Evolutionary conservation across 2,329 filamentous ascomycete genomes (phyloP).

Genomic region (Cadophora malorum): DNA sequence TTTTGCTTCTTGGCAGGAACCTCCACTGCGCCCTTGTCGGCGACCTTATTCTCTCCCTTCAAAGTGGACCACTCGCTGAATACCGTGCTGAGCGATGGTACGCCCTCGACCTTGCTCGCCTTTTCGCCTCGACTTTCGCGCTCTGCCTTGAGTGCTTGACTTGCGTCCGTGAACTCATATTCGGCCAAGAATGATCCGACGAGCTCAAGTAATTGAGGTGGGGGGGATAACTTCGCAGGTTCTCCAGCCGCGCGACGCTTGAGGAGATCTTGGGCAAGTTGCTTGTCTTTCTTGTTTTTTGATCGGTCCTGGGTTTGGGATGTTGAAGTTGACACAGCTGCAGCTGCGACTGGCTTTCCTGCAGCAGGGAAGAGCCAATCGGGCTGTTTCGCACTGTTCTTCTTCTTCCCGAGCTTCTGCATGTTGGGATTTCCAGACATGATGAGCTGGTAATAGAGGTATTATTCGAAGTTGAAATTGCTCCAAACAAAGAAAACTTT

Average conservation of each 20-base stretch:
- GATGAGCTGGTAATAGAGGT: constrained; percentile 24
- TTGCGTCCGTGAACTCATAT: constrained; percentile 67
- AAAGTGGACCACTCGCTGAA: constrained; percentile 49
- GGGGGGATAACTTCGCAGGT: constrained; percentile 49
- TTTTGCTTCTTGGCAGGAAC: constrained; percentile 32
- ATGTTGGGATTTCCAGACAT: constrained; percentile 45
- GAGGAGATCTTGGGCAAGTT: constrained; percentile 42
- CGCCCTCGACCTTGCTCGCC: constrained; percentile 53
- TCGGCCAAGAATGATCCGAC: constrained; percentile 71
- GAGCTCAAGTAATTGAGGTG: constrained; percentile 68
- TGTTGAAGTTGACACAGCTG: constrained; percentile 21
- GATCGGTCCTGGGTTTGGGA: constrained; percentile 30
- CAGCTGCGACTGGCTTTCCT: constrained; percentile 29
- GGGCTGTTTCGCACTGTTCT: constrained; percentile 36
- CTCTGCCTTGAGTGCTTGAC: constrained; percentile 68
- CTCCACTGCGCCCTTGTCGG: constrained; percentile 22
- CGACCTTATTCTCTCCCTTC: constrained; percentile 33
- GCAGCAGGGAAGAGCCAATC: constrained; percentile 44
- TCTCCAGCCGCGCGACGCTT: constrained; percentile 38
- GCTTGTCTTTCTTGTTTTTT: constrained; percentile 42
- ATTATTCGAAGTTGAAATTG: constrained; percentile 21
- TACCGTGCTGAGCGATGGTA: constrained; percentile 46
- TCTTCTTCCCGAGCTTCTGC: constrained; percentile 45
- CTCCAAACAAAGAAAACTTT: background rate
- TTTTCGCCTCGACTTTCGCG: constrained; percentile 50